Evolutionary conservation across 371 early-diverging fungal genomes (phyloP).

Genomic region (Funneliformis caledonium): DNA sequence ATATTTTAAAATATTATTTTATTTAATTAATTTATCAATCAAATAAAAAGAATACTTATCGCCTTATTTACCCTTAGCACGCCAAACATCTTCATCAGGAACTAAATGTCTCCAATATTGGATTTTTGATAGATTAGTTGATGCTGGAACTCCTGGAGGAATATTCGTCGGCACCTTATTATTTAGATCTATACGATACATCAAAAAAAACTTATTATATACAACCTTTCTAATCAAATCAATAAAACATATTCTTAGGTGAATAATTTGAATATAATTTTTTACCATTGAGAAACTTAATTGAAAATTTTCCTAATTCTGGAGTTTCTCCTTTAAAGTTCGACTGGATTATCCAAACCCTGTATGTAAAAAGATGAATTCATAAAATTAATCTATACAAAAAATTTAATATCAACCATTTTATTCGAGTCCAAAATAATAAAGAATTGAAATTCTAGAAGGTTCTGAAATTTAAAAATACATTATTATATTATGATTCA

Average conservation of each 20-base stretch:
- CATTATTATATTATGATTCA: too few species aligned
- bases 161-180: constrained; percentile 44
- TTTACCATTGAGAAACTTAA: constrained; percentile 62
- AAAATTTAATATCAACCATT: constrained; percentile 49
- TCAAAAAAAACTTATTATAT: not conserved
- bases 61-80: constrained; percentile 52
- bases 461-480: constrained; percentile 37
- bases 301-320: constrained; percentile 67
- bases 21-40: too few species aligned
- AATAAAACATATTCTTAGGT: too few species aligned
- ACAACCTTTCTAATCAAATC: too few species aligned
- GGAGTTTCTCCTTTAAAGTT: constrained; percentile 63
- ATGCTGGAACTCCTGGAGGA: not conserved
- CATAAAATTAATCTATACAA: not conserved
- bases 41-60: too few species aligned
- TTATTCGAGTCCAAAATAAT: constrained; percentile 73
- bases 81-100: constrained; percentile 54
- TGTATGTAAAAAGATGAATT: constrained; percentile 36
- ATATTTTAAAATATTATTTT: too few species aligned
- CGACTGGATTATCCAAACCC: constrained; percentile 55
- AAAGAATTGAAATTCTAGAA: constrained; percentile 56
- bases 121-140: constrained; percentile 50
- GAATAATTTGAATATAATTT: too few species aligned
- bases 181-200: constrained; percentile 43
- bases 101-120: constrained; percentile 55